Evolutionary conservation across 257 asterid species (phyloP), one percentile per base, ranked within the genome.

Genomic region (Nicotiana paniculata): DNA sequence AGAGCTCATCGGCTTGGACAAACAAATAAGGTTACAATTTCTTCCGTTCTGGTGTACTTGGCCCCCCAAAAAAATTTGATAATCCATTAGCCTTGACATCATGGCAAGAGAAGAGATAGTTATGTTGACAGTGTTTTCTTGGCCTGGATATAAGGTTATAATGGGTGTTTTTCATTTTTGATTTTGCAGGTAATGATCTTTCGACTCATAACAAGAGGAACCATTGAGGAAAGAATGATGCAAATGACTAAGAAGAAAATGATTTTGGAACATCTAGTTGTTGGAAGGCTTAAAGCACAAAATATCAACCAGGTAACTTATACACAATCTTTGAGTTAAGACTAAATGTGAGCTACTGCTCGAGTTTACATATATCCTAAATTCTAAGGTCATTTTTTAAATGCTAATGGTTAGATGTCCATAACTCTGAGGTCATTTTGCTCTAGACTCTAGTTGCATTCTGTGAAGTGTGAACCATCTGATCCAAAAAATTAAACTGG

Each of bases 1-100:
- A 93, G 99, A 86, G 99, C 99, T 84, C 99, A 96, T 86, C 96
- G 99, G 81, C 98, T 96, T 83, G 99, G 99, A 78, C 99, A 96
- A 89, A 96, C 99, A 75, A 94, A 94, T 86, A 96, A 93, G 99
- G 99, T 95, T 67, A 74, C 63, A 75, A 75, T 51, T 75, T 74
- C 39, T 39, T 75, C 5, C 63, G 5, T 26, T 26, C 46, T 75
- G 43, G 63, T 75, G 80, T 53, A 53, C 58, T 53, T 75, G 26
- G 43, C 28, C 16, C 80, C 32, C 30, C 16, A 39, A 39, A 64
- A 82, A 80, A 26, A 78, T 84, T 53, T 84, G 83, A 68, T 70
- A 32, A 46, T 79, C 80, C 84, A 48, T 79, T 85, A 26, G 17
- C 80, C 28, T 75, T 53, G 64, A 39, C 53, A 15, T 39, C 53